Evolutionary conservation across 2,329 filamentous ascomycete genomes (phyloP).

Genomic region (Colletotrichum sp.): DNA sequence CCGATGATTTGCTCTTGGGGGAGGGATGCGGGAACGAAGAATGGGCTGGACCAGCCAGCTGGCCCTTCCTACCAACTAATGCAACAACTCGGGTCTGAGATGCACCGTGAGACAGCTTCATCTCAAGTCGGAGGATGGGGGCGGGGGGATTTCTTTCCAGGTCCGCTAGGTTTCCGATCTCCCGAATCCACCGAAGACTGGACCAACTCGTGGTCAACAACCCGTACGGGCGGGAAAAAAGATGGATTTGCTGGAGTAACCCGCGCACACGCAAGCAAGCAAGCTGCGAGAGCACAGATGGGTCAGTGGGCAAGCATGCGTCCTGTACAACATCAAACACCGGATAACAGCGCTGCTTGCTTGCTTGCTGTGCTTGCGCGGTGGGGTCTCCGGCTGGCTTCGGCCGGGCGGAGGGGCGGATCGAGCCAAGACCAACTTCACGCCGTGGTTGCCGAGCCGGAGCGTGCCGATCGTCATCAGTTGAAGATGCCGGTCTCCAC

Average conservation of each 20-base stretch:
- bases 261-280: too few relatives aligned
- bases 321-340: not conserved
- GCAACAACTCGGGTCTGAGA: slow-evolving; percentile 19
- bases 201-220: slow-evolving; percentile 2
- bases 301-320: not conserved
- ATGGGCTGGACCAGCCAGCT: not conserved
- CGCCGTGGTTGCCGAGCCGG: slow-evolving; percentile 6
- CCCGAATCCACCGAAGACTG: slow-evolving; percentile 17
- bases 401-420: not conserved
- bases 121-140: slow-evolving; percentile 14
- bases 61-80: not conserved
- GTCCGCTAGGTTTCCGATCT: slow-evolving; percentile 15
- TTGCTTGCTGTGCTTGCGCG: not conserved
- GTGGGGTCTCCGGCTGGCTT: not conserved
- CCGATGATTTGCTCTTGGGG: not conserved
- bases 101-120: slow-evolving; percentile 21
- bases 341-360: not conserved
- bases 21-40: not conserved
- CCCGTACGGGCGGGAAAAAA: not conserved
- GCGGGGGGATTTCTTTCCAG: not conserved
- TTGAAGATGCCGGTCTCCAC: not conserved
- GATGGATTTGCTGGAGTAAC: not conserved
- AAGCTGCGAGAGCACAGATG: not conserved
- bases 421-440: slow-evolving; percentile 11
- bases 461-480: slow-evolving; percentile 18